Evolutionary conservation across 371 early-diverging fungal species (phyloP).

Genomic region (Smittium culicis): DNA sequence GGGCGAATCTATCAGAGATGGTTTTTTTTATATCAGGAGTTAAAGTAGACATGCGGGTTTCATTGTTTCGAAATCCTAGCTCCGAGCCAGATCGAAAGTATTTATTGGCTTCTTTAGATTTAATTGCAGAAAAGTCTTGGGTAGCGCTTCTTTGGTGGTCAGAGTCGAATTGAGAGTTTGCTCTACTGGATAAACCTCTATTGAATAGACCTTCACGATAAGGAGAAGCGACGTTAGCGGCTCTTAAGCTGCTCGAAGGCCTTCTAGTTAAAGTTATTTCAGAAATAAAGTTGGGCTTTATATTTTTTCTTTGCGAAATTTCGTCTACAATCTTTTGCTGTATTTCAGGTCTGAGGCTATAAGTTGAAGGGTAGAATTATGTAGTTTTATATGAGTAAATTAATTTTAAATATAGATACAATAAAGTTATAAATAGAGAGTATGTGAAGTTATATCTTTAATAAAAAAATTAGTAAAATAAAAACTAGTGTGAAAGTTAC

Average conservation of each 20-base stretch:
- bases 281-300: not conserved
- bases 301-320: constrained; percentile 5
- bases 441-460: not conserved
- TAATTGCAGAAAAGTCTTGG: not conserved
- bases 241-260: not conserved
- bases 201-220: constrained; percentile 3
- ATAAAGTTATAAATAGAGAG: not conserved
- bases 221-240: not conserved
- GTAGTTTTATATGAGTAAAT: not conserved
- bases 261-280: constrained; percentile 6
- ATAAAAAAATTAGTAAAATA: not conserved
- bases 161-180: not conserved
- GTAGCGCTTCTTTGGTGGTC: not conserved
- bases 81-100: not conserved
- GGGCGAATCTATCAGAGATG: not conserved
- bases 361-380: too few relatives aligned
- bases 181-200: not conserved
- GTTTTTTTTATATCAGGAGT: not conserved
- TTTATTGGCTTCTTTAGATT: not conserved
- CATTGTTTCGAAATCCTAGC: not conserved
- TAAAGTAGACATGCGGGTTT: not conserved
- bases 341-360: not conserved
- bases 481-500: not conserved
- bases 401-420: not conserved
- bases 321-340: constrained; percentile 7